Base-by-base conservation (phyloP, 345 rosid genomes). In the Odontarrhena argentea region DNA sequence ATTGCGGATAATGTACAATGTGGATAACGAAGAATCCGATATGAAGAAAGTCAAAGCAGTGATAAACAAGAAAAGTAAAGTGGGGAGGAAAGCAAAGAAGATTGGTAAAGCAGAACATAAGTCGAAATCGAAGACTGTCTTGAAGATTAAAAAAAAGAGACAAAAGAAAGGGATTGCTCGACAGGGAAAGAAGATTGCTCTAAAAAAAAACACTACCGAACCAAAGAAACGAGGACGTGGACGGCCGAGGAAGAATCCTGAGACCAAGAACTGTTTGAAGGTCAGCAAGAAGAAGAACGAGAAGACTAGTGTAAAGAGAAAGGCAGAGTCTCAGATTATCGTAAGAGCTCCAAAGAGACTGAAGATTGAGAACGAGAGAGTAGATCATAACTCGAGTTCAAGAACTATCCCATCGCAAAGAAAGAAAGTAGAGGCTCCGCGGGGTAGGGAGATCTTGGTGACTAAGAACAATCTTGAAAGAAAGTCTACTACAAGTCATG, bases 261-360 rank as follows among this genome's bases (percentile, higher is more conserved):
- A 11, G 40, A 32, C 60, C n/a, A 38, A 65, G 58, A 34, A 36
- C 59, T 28, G 2, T 25, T 14, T 57, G 35, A 37, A 65, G 42
- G 49, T 13, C 22, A 34, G 26, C 44, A 45, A 45, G 56, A 25
- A 34, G 13, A 44, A 44, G 44, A 54, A 32, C 3, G 46, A 46
- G 40, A 12, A 56, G 55, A 35, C 55, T 3, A 25, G 28, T 32
- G 56, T 9, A n/a, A 46, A 5, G 45, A 59, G 45, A 45, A 45
- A 60, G 7, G 57, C 11, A 43, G n/a, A 30, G 45, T 55, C 73
- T 53, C 51, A 8, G 11, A 10, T n/a, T 9, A 45, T 13, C 8
- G 60, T 42, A 18, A 67, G 69, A 60, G 64, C 26, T 35, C 57
- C 49, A 52, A 48, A 70, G 51, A 65, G 49, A 54, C 45, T 44